Conservation (phyloP, 768 basidiomycete genomes). For the Aureoboletus auriporus region DNA sequence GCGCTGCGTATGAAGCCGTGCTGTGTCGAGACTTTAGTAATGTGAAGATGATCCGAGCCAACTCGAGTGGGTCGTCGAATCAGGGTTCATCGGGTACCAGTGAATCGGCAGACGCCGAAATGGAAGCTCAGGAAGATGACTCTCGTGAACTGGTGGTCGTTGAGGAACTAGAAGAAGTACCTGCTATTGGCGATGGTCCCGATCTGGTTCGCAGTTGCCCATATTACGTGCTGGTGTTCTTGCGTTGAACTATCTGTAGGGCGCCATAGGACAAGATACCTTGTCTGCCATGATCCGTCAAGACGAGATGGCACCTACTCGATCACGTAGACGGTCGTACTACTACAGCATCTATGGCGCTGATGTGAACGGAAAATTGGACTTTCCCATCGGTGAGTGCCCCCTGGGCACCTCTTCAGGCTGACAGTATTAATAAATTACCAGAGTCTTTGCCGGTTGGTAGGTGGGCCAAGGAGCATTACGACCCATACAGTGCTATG, state of each 20-base stretch:
- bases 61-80: slow-evolving; percentile 11
- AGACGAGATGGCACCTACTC: slow-evolving; percentile 60
- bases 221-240: background rate
- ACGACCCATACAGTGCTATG: slow-evolving; percentile 51
- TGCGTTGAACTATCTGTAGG: slow-evolving; percentile 37
- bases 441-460: slow-evolving; percentile 57
- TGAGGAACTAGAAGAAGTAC: slow-evolving; percentile 16
- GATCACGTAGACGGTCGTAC: slow-evolving; percentile 54
- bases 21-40: slow-evolving; percentile 53
- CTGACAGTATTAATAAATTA: background rate
- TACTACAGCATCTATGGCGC: slow-evolving; percentile 39
- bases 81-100: slow-evolving; percentile 5
- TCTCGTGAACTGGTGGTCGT: slow-evolving; percentile 11
- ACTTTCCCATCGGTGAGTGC: slow-evolving; percentile 53
- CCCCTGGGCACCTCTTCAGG: background rate
- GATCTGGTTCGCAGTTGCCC: slow-evolving; percentile 22
- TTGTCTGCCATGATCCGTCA: slow-evolving; percentile 69
- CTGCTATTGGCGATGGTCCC: slow-evolving; percentile 10
- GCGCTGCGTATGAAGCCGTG: slow-evolving; percentile 42
- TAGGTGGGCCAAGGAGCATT: slow-evolving; percentile 55
- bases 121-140: slow-evolving; percentile 14
- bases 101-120: slow-evolving; percentile 9
- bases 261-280: slow-evolving; percentile 68
- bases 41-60: slow-evolving; percentile 26
- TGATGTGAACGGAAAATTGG: slow-evolving; percentile 44